These are phyloP conservation scores for Trebouxia sp. DNA, from an alignment of 139 green algal species.

Conservation along the genomic window DNA sequence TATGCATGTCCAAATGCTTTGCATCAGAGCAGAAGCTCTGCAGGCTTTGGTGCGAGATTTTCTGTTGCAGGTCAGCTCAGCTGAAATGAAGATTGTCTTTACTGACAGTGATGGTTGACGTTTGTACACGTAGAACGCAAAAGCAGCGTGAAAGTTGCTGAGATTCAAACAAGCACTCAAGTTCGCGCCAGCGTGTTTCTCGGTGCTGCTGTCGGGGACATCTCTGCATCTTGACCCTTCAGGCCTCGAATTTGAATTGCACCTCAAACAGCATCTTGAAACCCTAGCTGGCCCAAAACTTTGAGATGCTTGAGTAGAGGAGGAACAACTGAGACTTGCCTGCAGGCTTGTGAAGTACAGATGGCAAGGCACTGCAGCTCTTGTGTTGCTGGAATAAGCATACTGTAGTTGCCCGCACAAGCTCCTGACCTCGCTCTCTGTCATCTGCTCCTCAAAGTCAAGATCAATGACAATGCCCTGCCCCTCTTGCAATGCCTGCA, in stretches of 20 bases:
- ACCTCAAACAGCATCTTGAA: not conserved
- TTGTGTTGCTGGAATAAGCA: constrained; percentile 63
- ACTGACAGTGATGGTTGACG: no score
- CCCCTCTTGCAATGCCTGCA: constrained; percentile 13
- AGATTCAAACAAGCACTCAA: no score
- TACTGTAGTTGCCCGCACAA: constrained; percentile 72
- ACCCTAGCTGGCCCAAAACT: not conserved
- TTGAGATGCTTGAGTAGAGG: not conserved
- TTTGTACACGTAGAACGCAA: no score
- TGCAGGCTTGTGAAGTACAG: constrained; percentile 60
- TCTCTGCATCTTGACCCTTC: not conserved
- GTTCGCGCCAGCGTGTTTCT: no score
- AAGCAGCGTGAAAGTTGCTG: no score
- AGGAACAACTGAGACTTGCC: no score
- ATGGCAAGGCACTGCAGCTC: constrained; percentile 44
- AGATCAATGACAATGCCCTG: constrained; percentile 76
- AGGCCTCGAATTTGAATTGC: not conserved
- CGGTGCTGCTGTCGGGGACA: not conserved
- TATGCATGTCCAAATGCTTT: no score
- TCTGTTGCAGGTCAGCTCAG: no score
- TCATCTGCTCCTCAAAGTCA: constrained; percentile 74
- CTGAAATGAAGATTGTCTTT: no score
- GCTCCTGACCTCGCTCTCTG: constrained; percentile 53
- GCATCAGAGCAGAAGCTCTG: no score
- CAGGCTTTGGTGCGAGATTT: no score